Conservation (phyloP, 2,329 filamentous ascomycete species). For the Penicillium sp. region DNA sequence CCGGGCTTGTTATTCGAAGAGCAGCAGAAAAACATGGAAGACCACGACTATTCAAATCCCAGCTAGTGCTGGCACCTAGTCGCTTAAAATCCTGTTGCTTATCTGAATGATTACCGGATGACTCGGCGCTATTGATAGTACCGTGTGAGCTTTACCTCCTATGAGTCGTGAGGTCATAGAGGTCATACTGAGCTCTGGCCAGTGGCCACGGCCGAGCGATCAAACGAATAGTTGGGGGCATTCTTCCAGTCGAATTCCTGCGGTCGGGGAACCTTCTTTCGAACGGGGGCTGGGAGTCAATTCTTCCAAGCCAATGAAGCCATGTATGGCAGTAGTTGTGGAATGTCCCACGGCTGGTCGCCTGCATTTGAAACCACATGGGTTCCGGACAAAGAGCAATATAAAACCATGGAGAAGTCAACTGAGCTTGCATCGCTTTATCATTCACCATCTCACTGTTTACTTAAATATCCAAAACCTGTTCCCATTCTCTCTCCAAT, state of each 20-base stretch:
- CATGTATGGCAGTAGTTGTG: neutral
- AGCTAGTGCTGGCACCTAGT: too few species aligned
- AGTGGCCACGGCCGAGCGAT: neutral
- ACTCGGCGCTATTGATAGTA: neutral
- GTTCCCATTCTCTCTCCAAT: neutral
- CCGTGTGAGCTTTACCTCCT: neutral
- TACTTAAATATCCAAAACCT: neutral
- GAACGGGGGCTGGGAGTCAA: neutral
- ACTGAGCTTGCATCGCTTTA: neutral
- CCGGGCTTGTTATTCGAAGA: neutral
- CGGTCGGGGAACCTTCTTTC: neutral
- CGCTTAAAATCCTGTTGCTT: neutral
- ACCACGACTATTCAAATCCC: neutral
- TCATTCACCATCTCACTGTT: neutral
- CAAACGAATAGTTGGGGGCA: neutral
- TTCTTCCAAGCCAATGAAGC: neutral
- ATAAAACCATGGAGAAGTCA: neutral
- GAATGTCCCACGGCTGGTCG: neutral
- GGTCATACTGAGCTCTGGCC: neutral
- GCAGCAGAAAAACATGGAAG: neutral
- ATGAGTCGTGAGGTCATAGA: neutral
- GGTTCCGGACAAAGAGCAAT: neutral
- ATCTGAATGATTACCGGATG: neutral
- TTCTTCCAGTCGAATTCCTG: neutral
- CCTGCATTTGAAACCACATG: neutral